phyloP scores from a whole-genome alignment of 805 yeast species.

The Barnettozyma siamensis region DNA sequence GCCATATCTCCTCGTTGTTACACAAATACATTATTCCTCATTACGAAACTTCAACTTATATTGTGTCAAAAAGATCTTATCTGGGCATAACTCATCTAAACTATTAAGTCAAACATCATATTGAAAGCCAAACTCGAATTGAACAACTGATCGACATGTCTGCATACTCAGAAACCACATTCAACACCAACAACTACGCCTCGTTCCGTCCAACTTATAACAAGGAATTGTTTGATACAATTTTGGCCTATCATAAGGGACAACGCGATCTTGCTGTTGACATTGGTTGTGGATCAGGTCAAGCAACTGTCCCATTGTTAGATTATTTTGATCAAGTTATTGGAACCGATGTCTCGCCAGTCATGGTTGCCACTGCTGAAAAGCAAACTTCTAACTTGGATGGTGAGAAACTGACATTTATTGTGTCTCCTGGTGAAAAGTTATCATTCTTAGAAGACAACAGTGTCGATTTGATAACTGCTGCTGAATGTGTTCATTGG shows the following conservation, averaged over 20 bases:
- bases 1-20: too few relatives aligned
- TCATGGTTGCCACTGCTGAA: constrained; percentile 48
- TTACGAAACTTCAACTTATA: too few relatives aligned
- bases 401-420: constrained; percentile 13
- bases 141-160: too few relatives aligned
- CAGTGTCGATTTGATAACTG: constrained; percentile 59
- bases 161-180: constrained; percentile 49
- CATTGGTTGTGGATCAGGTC: constrained; percentile 79
- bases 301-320: constrained; percentile 52
- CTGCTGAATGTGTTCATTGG: constrained; percentile 92
- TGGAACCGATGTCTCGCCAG: constrained; percentile 57
- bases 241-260: constrained; percentile 39
- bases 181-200: constrained; percentile 48
- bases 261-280: constrained; percentile 45
- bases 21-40: too few relatives aligned
- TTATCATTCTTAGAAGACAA: constrained; percentile 26
- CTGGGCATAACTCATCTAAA: too few relatives aligned
- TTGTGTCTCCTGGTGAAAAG: constrained; percentile 23
- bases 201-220: constrained; percentile 68
- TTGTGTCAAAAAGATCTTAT: too few relatives aligned
- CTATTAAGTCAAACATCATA: too few relatives aligned
- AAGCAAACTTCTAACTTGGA: constrained; percentile 16
- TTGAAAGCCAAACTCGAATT: too few relatives aligned
- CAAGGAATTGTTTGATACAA: constrained; percentile 35
- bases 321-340: constrained; percentile 41